A percentile compares a stretch with the other conserved stretches of the same genome.
These are phyloP conservation scores for Claviceps sp. DNA, from an alignment of 2,329 filamentous ascomycete genomes.

Conservation along the genomic window DNA sequence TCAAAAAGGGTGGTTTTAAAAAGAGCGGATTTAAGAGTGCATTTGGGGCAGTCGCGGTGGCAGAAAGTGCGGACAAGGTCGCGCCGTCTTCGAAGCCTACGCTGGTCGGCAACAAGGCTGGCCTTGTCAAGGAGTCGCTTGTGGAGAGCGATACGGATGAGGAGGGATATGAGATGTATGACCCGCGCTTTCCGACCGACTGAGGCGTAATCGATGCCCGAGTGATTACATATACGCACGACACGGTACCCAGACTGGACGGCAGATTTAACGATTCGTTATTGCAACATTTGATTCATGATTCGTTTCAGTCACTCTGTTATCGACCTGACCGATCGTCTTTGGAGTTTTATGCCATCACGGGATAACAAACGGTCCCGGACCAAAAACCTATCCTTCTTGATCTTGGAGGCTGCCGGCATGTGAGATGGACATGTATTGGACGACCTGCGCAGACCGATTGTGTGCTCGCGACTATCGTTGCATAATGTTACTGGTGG, in stretches of 20 bases:
- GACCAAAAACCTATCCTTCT: neutral
- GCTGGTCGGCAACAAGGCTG: conserved; percentile 9
- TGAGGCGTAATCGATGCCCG: conserved; percentile 23
- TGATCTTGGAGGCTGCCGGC: neutral
- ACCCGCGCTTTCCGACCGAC: conserved; percentile 46
- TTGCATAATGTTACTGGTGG: neutral
- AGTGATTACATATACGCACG: neutral
- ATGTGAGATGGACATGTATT: neutral
- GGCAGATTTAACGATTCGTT: neutral
- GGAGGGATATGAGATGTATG: conserved; percentile 57
- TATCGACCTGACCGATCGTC: neutral
- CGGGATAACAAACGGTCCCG: neutral
- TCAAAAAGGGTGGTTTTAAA: conserved; percentile 62
- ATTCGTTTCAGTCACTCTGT: neutral
- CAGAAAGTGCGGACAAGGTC: conserved; percentile 12
- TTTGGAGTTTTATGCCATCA: neutral
- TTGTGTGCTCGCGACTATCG: conserved; percentile 1
- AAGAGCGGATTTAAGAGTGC: conserved; percentile 75
- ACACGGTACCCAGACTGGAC: neutral
- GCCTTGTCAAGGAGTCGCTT: conserved; percentile 11
- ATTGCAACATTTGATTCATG: neutral
- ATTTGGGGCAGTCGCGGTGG: conserved; percentile 45
- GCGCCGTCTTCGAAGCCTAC: neutral
- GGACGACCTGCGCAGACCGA: neutral
- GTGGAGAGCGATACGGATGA: conserved; percentile 53